Evolutionary conservation across 371 early-diverging fungal species (phyloP), one percentile per base, ranked within the genome.

Genomic region (Capillidium rhysosporum): DNA sequence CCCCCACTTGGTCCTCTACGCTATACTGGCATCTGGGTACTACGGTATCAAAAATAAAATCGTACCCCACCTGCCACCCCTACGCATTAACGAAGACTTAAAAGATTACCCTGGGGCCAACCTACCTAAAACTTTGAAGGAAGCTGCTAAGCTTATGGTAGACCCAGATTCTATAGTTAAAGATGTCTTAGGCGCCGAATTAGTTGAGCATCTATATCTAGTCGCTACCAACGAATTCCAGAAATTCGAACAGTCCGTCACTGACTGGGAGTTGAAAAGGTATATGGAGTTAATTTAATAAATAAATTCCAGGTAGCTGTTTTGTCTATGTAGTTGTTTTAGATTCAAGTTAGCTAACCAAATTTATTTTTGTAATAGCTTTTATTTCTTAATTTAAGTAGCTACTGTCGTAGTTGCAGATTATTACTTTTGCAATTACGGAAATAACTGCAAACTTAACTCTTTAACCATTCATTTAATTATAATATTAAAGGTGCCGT

Each of bases 161-260:
- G 70, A 56, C 5, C 62, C 70, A 51, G 74, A 63, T 2, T 80
- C 81, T n/a, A 65, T 85, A 40, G 90, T 87, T 3, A 64, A 86
- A 31, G 58, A 73, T 54, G 78, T 82, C 1, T 61, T 89, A n/a
- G 86, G 86, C 0, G 73, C 83, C 64, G 76, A 57, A 1, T 86
- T 89, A 68, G 78, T 89, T 18, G 73, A 84, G 26, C 87, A 86
- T 59, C 86, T 71, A 69, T 76, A 66, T 1, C 71, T 69, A 18
- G 86, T 83, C 20, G 61, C 86, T 31, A 59, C 66, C 56, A 79
- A 84, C 63, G 90, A 89, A 65, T 76, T 80, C 72, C 59, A 69
- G 18, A 49, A 73, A 24, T 89, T 84, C 83, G 77, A 79, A 55
- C 65, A 64, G 38, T 72, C 79, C 24, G 84, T 86, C 18, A 86